Percentiles rank a stretch among this genome's conserved stretches.
phyloP scores from a whole-genome alignment of 495 filamentous ascomycete genomes.

The Aspergillus haitiensis region DNA sequence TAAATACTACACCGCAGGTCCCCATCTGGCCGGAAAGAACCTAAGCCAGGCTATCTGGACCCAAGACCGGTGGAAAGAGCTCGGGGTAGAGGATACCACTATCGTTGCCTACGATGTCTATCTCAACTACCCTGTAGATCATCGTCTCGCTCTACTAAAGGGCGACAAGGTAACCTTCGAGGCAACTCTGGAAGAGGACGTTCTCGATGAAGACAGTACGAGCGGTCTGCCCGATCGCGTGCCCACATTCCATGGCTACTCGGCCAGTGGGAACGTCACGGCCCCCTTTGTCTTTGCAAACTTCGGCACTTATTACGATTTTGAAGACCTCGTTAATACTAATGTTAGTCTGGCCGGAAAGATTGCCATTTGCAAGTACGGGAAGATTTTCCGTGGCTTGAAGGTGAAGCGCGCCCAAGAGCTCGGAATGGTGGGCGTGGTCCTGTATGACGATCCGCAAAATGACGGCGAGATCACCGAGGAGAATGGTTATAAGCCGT shows the following conservation, averaged over 20 bases:
- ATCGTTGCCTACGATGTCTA: slow-evolving; percentile 87
- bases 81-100: slow-evolving; percentile 68
- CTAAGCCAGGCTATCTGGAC: slow-evolving; percentile 87
- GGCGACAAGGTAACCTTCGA: slow-evolving; percentile 68
- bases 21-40: slow-evolving; percentile 89
- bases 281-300: slow-evolving; percentile 82
- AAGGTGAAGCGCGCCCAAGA: slow-evolving; percentile 94
- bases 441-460: slow-evolving; percentile 87
- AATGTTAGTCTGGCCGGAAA: slow-evolving; percentile 79
- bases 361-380: slow-evolving; percentile 85
- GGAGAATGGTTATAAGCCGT: slow-evolving; percentile 73
- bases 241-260: slow-evolving; percentile 95
- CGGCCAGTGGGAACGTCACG: slow-evolving; percentile 86
- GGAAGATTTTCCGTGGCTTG: slow-evolving; percentile 80
- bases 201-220: slow-evolving; percentile 81
- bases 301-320: slow-evolving; percentile 84
- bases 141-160: slow-evolving; percentile 75
- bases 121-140: slow-evolving; percentile 82
- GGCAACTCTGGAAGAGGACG: slow-evolving; percentile 80
- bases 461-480: slow-evolving; percentile 82
- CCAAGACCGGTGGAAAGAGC: slow-evolving; percentile 77
- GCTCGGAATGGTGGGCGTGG: slow-evolving; percentile 81
- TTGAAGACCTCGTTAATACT: slow-evolving; percentile 74
- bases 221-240: slow-evolving; percentile 70
- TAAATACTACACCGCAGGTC: slow-evolving; percentile 83